Evolutionary conservation across 257 asterid species (phyloP), one percentile per base, ranked within the genome.

Genomic region (Handroanthus guayacan): DNA sequence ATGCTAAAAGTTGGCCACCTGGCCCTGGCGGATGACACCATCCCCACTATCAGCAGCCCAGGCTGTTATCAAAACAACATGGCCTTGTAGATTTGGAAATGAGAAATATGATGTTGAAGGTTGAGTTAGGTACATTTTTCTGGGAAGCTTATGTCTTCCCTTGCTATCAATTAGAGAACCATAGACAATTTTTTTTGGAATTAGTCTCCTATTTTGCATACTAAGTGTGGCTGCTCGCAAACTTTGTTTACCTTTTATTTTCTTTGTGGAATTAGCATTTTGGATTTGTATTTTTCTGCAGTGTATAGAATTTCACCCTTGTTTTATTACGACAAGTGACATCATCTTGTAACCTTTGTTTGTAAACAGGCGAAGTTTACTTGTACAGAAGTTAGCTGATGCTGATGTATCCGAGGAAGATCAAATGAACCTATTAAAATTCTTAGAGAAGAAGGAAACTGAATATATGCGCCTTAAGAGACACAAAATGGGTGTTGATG

Each of bases 381-480:
- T 90, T 82, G 93, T 88, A 78, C 76, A 79, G 84, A 90, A 88
- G 82, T 84, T 90, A 62, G 96, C 96, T 61, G 96, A 88, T 83
- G 96, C 91, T 70, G 96, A 90, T 70, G 96, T 86, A 41, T 90
- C 96, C 72, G 96, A 83, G 80, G 96, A 90, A 79, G 96, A 90
- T 83, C 96, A 90, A 83, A 82, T 69, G 67, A 90, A 88, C 79
- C 84, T 90, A 31, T 75, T 90, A 69, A 90, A 88, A 70, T 88
- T 85, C 71, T 81, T 88, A 58, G 96, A 90, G 85, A 86, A 88
- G 83, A 88, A 90, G 79, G 96, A 90, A 83, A 90, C 93, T 34
- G 96, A 90, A 78, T 90, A 90, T 67, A 90, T 90, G 96, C 93
- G 96, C 69, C 90, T 90, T 69, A 93, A 88, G 72, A 86, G 96